phyloP scores from a whole-genome alignment of 1,284 basidiomycete genomes.

The Pisolithus thermaeus region DNA sequence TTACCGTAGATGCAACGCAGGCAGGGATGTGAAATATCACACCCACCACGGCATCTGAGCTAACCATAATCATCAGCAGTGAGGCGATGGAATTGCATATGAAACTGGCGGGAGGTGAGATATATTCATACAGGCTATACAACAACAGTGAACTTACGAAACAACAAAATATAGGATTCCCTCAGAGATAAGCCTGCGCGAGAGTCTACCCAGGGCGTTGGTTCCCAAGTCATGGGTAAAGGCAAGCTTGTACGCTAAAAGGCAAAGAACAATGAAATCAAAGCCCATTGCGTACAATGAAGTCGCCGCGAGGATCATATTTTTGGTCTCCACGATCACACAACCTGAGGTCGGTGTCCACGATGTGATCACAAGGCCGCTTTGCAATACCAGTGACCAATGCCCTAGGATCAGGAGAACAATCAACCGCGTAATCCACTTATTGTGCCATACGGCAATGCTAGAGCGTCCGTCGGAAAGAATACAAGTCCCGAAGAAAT shows the following conservation, averaged over 20 bases:
- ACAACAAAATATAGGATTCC: conserved; percentile 30
- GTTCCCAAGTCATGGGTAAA: conserved; percentile 14
- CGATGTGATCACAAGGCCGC: conserved; percentile 33
- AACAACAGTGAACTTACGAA: conserved; percentile 17
- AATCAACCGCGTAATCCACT: conserved; percentile 22
- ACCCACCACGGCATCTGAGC: conserved; percentile 27
- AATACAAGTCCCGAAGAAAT: neutral
- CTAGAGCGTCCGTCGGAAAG: conserved; percentile 13
- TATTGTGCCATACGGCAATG: conserved; percentile 31
- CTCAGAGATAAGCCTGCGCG: conserved; percentile 30
- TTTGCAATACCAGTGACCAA: conserved; percentile 35
- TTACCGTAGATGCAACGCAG: conserved; percentile 37
- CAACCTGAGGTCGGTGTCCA: conserved; percentile 33
- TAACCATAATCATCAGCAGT: conserved; percentile 28
- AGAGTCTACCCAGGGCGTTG: conserved; percentile 17
- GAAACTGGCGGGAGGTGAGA: conserved; percentile 17
- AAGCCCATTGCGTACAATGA: conserved; percentile 46
- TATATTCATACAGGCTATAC: neutral
- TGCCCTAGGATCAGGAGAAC: conserved; percentile 30
- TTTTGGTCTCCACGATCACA: conserved; percentile 33
- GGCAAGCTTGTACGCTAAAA: conserved; percentile 33
- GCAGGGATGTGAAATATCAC: conserved; percentile 34
- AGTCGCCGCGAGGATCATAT: conserved; percentile 35
- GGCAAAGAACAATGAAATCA: conserved; percentile 38
- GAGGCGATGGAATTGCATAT: conserved; percentile 31